Base-by-base conservation (phyloP, 2,329 filamentous ascomycete species). In the Leptographium flavum region DNA sequence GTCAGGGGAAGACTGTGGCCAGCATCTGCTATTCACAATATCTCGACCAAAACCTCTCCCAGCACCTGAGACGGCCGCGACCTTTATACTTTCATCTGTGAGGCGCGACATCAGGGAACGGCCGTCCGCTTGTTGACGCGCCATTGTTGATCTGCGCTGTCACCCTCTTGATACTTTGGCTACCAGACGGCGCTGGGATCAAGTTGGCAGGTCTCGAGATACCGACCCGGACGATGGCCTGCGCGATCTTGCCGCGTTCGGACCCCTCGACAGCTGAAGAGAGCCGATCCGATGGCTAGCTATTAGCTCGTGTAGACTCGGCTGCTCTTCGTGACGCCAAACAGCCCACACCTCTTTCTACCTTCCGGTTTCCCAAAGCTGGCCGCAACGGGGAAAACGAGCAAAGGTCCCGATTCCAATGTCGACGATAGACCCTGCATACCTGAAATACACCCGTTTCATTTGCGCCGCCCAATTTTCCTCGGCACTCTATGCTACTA, bases 211-310 rank as follows among this genome's bases (percentile, higher is more conserved):
- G 17, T 4, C 1, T 22, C 19, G 35, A 23, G 5, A 32, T 32
- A n/a, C 15, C 10, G 31, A 7, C 15, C 15, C 6, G 13, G 17
- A 21, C 10, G 13, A 6, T 27, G 22, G 23, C n/a, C n/a, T 10
- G 22, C 13, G 22, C 22, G 22, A 11, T 13, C 5, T 21, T 31
- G 7, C 10, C 2, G 13, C 4, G 7, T 13, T 11, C 17, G 9
- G 39, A 37, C 42, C 42, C 42, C 23, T 43, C 33, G 14, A 37
- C 42, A 37, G 42, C 42, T 43, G 42, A 43, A 30, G 4, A 17
- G 8, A n/a, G 19, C 28, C 21, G n/a, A 11, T 6, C 40, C 39
- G 17, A 28, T 41, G 39, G 40, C 40, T n/a, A 27, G 17, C 22
- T 5, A 22, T 23, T 27, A 19, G 27, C 28, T 32, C 7, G 9